Base-by-base conservation (phyloP, 352 stramenopile genomes). In the Phytopythium cucurbitacearum region DNA sequence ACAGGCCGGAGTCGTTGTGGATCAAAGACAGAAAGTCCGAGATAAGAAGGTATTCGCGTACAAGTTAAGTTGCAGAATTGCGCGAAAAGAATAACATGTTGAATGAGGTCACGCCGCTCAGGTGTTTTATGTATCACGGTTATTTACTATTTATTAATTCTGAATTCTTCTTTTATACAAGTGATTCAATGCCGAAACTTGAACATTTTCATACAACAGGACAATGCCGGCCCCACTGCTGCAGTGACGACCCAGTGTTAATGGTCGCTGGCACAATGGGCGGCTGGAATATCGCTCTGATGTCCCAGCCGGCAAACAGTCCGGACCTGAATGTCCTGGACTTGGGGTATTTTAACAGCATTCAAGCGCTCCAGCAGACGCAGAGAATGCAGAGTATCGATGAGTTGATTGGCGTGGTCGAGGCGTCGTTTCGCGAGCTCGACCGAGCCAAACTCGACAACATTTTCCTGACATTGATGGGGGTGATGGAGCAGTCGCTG, bases 301-400 rank as follows among this genome's bases (percentile, higher is more conserved):
- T 41, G 0, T 50, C 45, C 3, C 59, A 71, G 37, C 64, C 59
- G 3, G 28, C 64, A 4, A 61, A 59, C 4, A 64, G 50, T 4
- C 63, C 52, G 0, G 63, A 67, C 43, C 46, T 71, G 4, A 71
- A 67, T 32, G 37, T 67, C 2, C 43, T 71, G 0, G 54, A 65
- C 44, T 40, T 67, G 7, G 63, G 51, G 3, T 67, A 57, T 21
- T 71, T 67, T 44, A 6, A 49, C 12, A 49, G 54, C 0, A 53
- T 67, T 8, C 54, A 71, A 21, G 42, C 55, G 7, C 5, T 67
- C 0, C 55, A 71, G 59, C n/a, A 42, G 15, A 13, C 39, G 12
- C 12, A 42, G 9, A 13, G 12, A 13, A 42, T 42, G 9, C 9
- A 5, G 4, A 13, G 15, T 13, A 42, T 42, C 15, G 39, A 42